Evolutionary conservation across 257 asterid species (phyloP).

Genomic region (Solanum clarkiae): DNA sequence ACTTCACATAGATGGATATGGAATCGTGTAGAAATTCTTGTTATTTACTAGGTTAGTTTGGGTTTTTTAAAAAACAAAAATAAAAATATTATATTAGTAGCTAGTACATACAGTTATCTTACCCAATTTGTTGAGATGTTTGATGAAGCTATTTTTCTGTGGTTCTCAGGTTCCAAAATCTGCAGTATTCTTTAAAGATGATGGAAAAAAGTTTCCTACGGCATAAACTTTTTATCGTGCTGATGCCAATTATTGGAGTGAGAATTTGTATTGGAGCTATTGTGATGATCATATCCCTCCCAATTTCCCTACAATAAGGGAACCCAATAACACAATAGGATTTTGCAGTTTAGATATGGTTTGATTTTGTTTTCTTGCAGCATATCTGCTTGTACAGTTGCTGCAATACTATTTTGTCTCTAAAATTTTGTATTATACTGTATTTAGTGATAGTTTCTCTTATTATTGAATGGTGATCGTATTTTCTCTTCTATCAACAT

Average conservation of each 20-base stretch:
- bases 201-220: constrained; percentile 85
- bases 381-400: not conserved
- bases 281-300: not conserved
- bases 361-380: not conserved
- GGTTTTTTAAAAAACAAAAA: not conserved
- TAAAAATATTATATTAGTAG: not conserved
- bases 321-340: not conserved
- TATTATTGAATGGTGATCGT: not conserved
- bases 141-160: not conserved
- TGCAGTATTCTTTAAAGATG: constrained; percentile 80
- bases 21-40: not conserved
- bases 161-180: constrained; percentile 62
- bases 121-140: not conserved
- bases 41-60: not conserved
- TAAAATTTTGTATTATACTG: not conserved
- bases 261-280: not conserved
- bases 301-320: not conserved
- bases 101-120: not conserved
- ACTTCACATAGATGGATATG: not conserved
- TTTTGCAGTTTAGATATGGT: not conserved
- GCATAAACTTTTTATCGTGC: constrained; percentile 14
- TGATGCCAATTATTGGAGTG: not conserved
- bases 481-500: not conserved
- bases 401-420: not conserved
- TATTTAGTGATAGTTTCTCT: not conserved